Evolutionary conservation across 768 basidiomycete genomes (phyloP).

Genomic region (Collybia sordida): DNA sequence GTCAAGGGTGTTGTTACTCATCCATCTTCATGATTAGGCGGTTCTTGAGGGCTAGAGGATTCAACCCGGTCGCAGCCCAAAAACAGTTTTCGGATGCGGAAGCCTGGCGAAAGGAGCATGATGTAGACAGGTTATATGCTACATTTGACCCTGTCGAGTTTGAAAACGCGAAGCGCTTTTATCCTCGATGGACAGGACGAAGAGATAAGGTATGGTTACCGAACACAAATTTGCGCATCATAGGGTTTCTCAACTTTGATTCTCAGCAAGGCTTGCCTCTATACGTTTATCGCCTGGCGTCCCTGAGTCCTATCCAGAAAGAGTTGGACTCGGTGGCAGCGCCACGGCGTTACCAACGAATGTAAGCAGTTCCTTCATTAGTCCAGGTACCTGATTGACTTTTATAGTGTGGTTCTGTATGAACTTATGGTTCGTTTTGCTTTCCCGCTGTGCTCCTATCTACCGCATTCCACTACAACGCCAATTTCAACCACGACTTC

Average conservation of each 20-base stretch:
- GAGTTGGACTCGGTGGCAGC: constrained; percentile 56
- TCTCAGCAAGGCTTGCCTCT: constrained; percentile 64
- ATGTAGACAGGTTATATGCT: constrained; percentile 63
- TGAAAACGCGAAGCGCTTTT: constrained; percentile 58
- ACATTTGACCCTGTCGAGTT: constrained; percentile 61
- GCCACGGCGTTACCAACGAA: constrained; percentile 63
- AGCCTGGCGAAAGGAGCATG: constrained; percentile 63
- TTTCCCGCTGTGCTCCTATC: constrained; percentile 59
- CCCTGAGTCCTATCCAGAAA: constrained; percentile 54
- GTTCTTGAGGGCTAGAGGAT: constrained; percentile 79
- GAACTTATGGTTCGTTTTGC: constrained; percentile 68
- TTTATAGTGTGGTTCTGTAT: constrained; percentile 56
- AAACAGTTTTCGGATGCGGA: constrained; percentile 70
- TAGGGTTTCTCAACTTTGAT: not conserved
- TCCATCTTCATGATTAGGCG: constrained; percentile 48
- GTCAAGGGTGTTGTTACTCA: constrained; percentile 1
- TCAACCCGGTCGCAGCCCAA: constrained; percentile 59
- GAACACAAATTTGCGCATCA: not conserved
- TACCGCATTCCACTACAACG: constrained; percentile 53
- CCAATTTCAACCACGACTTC: constrained; percentile 62
- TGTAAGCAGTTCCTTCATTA: constrained; percentile 42
- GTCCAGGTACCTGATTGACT: not conserved
- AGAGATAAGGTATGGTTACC: constrained; percentile 59
- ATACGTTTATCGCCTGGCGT: constrained; percentile 76
- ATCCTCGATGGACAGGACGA: constrained; percentile 81